Conservation (phyloP, 257 asterid species). For the Solanum okadae region DNA sequence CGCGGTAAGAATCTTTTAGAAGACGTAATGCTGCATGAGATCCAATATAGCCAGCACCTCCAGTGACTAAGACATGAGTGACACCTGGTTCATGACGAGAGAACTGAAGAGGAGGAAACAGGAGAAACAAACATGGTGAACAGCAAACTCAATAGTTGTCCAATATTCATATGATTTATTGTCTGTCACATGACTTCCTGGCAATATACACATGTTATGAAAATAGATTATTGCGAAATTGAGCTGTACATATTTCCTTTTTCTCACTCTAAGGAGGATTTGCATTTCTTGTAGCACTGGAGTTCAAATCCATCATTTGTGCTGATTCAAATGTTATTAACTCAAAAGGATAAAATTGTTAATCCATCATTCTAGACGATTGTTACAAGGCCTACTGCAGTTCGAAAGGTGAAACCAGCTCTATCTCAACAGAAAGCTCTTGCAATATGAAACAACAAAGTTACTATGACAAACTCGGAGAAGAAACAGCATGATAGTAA, state of each 20-base stretch:
- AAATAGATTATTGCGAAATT: neutral
- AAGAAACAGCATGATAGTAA: neutral
- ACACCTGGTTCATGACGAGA: slow-evolving; percentile 72
- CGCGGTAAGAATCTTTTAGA: slow-evolving; percentile 72
- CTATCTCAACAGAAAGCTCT: neutral
- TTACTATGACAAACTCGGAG: neutral
- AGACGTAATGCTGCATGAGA: slow-evolving; percentile 89
- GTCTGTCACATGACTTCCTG: neutral
- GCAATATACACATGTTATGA: neutral
- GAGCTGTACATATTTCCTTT: neutral
- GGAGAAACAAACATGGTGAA: neutral
- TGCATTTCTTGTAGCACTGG: neutral
- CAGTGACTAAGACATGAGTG: slow-evolving; percentile 86
- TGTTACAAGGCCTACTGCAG: neutral
- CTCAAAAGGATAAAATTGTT: neutral
- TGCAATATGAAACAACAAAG: neutral
- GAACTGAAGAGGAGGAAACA: slow-evolving; percentile 33
- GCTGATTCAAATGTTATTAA: neutral
- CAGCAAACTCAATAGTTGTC: neutral
- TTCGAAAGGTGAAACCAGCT: neutral
- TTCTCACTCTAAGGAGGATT: neutral
- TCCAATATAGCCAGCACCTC: slow-evolving; percentile 96
- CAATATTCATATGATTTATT: neutral
- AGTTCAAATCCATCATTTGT: neutral
- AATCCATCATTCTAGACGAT: neutral